phyloP scores from a whole-genome alignment of 2,329 filamentous ascomycete genomes.

The Fonsecaea pedrosoi region DNA sequence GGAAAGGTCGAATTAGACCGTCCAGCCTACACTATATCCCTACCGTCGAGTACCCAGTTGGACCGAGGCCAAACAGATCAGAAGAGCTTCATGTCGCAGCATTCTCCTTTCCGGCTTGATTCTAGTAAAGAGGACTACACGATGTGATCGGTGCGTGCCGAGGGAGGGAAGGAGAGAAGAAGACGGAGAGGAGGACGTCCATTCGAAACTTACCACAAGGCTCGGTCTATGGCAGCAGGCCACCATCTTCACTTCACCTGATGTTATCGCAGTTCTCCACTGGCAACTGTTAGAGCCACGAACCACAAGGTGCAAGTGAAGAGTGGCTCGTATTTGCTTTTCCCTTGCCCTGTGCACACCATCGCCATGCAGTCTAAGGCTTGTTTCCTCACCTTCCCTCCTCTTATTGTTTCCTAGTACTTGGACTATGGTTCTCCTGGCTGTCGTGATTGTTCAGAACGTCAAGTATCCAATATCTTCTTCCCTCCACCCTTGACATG shows the following conservation, averaged over 20 bases:
- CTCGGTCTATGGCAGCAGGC: background rate
- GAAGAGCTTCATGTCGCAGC: background rate
- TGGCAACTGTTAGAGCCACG: background rate
- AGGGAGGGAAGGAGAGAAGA: background rate
- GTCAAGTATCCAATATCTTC: background rate
- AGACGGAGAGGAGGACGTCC: background rate
- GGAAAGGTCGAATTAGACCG: background rate
- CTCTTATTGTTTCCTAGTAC: background rate
- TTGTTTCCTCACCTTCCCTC: background rate
- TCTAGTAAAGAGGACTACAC: background rate
- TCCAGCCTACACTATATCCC: background rate
- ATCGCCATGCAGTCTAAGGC: background rate
- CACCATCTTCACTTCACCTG: background rate
- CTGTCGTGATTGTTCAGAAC: background rate
- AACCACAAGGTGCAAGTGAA: background rate
- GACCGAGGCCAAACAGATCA: background rate
- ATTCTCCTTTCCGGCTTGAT: background rate
- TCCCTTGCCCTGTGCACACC: background rate
- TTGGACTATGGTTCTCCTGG: background rate
- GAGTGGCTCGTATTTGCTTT: background rate
- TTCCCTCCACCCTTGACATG: background rate
- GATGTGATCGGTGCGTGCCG: background rate
- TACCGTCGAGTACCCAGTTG: background rate
- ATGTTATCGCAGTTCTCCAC: background rate
- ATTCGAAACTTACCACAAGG: background rate